These are phyloP conservation scores for Nidularia pulvinata DNA, from an alignment of 768 basidiomycete species.

Conservation along the genomic window DNA sequence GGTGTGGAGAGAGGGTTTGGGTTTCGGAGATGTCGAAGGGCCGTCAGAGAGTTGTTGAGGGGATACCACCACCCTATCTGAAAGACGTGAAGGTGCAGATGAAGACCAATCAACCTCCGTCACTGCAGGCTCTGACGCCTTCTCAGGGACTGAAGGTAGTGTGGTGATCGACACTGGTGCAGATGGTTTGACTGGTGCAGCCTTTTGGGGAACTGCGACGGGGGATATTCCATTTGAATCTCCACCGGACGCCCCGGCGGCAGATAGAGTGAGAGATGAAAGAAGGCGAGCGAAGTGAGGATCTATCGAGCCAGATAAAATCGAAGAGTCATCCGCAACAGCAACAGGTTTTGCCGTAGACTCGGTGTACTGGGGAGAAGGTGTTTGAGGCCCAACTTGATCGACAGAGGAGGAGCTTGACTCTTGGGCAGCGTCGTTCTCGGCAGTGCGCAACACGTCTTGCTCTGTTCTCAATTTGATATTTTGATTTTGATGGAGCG, in stretches of 20 bases:
- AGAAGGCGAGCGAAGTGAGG: slow-evolving; percentile 74
- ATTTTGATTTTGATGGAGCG: background rate
- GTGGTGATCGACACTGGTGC: background rate
- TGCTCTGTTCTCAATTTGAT: background rate
- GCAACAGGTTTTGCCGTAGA: slow-evolving; percentile 27
- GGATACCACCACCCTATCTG: background rate
- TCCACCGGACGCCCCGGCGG: slow-evolving; percentile 16
- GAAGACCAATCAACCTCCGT: background rate
- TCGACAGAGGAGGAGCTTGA: slow-evolving; percentile 70
- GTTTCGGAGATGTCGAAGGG: too few relatives aligned
- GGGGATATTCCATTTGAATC: background rate
- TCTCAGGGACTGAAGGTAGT: background rate
- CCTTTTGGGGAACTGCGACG: background rate
- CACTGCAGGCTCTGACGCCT: background rate
- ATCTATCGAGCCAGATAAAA: slow-evolving; percentile 38
- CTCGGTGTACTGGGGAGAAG: slow-evolving; percentile 57
- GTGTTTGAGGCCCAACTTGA: slow-evolving; percentile 60
- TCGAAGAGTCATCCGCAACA: slow-evolving; percentile 25
- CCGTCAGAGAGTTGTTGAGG: background rate
- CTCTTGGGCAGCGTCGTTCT: slow-evolving; percentile 45
- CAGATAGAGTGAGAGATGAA: slow-evolving; percentile 60
- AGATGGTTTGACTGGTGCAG: background rate
- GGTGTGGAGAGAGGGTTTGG: too few relatives aligned
- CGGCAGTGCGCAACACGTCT: slow-evolving; percentile 6
- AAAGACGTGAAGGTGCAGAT: background rate